Evolutionary conservation across 2,329 filamentous ascomycete species (phyloP).

Genomic region (Fusarium burgessii): DNA sequence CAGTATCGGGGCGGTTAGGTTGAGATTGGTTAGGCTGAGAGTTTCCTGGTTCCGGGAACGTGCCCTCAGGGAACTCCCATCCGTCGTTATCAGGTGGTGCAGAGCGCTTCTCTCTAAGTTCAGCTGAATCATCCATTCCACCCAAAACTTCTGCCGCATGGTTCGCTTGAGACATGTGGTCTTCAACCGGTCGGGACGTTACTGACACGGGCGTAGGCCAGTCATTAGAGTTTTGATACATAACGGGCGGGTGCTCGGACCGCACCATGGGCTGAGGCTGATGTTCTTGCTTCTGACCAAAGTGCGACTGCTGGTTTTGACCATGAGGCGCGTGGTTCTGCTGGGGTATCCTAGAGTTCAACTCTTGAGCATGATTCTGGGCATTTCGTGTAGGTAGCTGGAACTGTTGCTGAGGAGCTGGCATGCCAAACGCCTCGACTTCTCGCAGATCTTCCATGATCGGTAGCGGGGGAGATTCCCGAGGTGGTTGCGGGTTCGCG

Average conservation of each 20-base stretch:
- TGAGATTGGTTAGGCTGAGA: slow-evolving; percentile 60
- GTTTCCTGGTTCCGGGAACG: slow-evolving; percentile 68
- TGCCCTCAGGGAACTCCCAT: slow-evolving; percentile 92
- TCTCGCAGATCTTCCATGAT: slow-evolving; percentile 71
- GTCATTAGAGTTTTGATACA: slow-evolving; percentile 54
- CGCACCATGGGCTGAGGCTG: slow-evolving; percentile 65
- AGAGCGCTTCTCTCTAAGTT: slow-evolving; percentile 60
- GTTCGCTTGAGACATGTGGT: slow-evolving; percentile 50
- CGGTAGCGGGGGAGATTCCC: slow-evolving; percentile 70
- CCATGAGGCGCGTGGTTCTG: slow-evolving; percentile 71
- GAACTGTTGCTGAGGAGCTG: slow-evolving; percentile 57
- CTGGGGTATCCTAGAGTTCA: slow-evolving; percentile 64
- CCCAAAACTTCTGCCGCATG: slow-evolving; percentile 56
- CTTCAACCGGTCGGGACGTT: slow-evolving; percentile 52
- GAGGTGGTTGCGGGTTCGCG: slow-evolving; percentile 73
- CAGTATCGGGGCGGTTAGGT: slow-evolving; percentile 81
- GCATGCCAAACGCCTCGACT: slow-evolving; percentile 63
- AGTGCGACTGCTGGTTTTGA: slow-evolving; percentile 55
- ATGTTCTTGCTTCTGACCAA: slow-evolving; percentile 53
- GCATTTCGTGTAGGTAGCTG: slow-evolving; percentile 56
- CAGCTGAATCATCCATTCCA: slow-evolving; percentile 56
- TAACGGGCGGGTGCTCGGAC: slow-evolving; percentile 60
- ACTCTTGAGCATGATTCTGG: slow-evolving; percentile 69
- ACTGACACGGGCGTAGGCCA: slow-evolving; percentile 52
- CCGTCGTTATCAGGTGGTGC: slow-evolving; percentile 72